These are phyloP conservation scores for Teunomyces atbi DNA, from an alignment of 805 yeast species.

Conservation along the genomic window DNA sequence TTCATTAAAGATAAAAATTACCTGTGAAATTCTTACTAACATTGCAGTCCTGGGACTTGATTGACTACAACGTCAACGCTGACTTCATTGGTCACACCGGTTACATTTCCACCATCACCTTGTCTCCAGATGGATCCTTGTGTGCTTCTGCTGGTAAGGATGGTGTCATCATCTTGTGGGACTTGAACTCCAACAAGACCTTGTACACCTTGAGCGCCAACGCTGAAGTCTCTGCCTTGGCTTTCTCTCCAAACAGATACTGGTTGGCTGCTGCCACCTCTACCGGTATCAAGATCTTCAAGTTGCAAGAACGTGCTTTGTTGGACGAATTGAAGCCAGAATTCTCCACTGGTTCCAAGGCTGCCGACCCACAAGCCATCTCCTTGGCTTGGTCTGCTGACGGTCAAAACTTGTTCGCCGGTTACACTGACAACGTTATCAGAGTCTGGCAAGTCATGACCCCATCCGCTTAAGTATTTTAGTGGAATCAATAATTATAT, in stretches of 20 bases:
- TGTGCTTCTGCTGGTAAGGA: conserved; percentile 99
- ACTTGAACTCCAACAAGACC: conserved; percentile 79
- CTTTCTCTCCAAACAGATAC: conserved; percentile 99
- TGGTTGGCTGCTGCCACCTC: conserved; percentile 99
- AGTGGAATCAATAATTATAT: conserved; percentile 3
- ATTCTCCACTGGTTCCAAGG: conserved; percentile 81
- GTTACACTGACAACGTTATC: conserved; percentile 99
- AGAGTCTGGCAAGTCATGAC: conserved; percentile 99
- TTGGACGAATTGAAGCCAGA: conserved; percentile 98
- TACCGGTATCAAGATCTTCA: conserved; percentile 96
- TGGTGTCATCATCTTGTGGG: conserved; percentile 98
- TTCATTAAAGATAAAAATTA: conserved; percentile 1
- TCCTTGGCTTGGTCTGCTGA: conserved; percentile 99
- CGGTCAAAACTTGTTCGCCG: conserved; percentile 99
- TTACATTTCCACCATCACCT: conserved; percentile 94
- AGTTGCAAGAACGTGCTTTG: conserved; percentile 90
- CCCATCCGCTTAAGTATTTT: conserved; percentile 57
- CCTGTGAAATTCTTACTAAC: conserved; percentile 42
- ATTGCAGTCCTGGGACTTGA: conserved; percentile 88
- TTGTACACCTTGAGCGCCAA: conserved; percentile 93
- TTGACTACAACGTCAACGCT: conserved; percentile 80
- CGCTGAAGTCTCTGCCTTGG: conserved; percentile 96
- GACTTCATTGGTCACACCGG: conserved; percentile 99
- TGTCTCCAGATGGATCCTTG: conserved; percentile 99
- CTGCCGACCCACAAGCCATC: conserved; percentile 97